Evolutionary conservation across 345 rosid genomes (phyloP).

Genomic region (Eucalyptus marginata): DNA sequence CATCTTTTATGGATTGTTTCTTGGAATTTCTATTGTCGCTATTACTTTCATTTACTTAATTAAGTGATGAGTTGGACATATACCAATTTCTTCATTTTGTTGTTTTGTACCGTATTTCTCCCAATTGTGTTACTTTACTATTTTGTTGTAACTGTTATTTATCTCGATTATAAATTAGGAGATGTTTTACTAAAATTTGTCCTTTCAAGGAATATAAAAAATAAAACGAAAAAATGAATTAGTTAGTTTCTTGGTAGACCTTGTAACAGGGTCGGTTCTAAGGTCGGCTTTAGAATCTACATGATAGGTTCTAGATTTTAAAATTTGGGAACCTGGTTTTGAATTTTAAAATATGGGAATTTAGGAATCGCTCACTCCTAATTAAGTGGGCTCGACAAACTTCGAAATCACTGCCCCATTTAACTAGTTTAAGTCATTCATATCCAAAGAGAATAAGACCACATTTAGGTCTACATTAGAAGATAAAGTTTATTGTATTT

Average conservation of each 20-base stretch:
- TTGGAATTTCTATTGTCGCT: background rate
- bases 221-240: background rate
- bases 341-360: too few relatives aligned
- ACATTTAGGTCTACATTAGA: background rate
- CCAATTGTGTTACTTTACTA: background rate
- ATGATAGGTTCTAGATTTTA: too few relatives aligned
- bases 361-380: background rate
- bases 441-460: background rate
- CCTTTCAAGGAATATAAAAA: background rate
- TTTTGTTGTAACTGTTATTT: background rate
- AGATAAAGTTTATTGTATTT: background rate
- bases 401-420: background rate
- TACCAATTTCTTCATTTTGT: background rate
- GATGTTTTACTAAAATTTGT: background rate
- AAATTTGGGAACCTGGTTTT: too few relatives aligned
- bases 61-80: background rate
- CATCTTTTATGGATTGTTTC: background rate
- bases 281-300: background rate
- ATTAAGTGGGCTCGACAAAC: background rate
- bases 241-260: background rate
- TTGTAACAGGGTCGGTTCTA: fast-evolving
- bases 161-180: background rate
- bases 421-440: background rate
- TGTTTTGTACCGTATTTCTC: background rate
- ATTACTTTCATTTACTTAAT: background rate